These are phyloP conservation scores for Ambrosia trifida DNA, from an alignment of 129 eudicot genomes.

Conservation along the genomic window DNA sequence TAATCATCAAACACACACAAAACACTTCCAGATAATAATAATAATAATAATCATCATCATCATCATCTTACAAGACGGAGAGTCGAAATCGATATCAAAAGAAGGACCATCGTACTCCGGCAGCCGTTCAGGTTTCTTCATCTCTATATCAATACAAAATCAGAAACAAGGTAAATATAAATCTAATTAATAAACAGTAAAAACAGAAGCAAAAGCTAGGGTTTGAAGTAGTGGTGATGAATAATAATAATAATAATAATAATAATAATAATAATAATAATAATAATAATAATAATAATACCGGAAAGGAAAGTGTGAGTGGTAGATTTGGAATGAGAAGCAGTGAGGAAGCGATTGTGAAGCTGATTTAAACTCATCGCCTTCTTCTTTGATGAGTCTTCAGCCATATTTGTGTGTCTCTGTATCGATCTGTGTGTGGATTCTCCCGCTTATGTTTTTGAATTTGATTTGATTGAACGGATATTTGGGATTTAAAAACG, in stretches of 20 bases:
- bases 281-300: not conserved
- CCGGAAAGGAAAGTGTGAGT: conserved; percentile 34
- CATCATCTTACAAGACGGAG: conserved; percentile 38
- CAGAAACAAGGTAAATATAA: not conserved
- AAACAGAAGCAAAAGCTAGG: not conserved
- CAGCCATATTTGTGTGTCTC: conserved; percentile 40
- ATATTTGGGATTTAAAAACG: not conserved
- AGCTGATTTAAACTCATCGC: conserved; percentile 80
- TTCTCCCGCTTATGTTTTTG: not conserved
- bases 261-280: too few species aligned
- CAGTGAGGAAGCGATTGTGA: conserved; percentile 55
- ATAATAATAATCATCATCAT: not conserved
- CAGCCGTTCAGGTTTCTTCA: conserved; percentile 34
- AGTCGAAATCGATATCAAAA: conserved; percentile 47
- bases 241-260: too few species aligned
- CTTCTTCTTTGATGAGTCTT: conserved; percentile 42
- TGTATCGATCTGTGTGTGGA: not conserved
- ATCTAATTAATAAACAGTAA: not conserved
- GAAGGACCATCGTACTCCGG: conserved; percentile 48
- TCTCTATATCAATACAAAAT: conserved; percentile 15
- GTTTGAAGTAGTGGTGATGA: not conserved
- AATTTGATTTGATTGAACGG: too few species aligned
- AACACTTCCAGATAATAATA: conserved; percentile 2
- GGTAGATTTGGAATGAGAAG: conserved; percentile 43
- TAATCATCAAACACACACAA: not conserved